Evolutionary conservation across 2,329 filamentous ascomycete genomes (phyloP).

Genomic region (Sarocladiaceae sp.): DNA sequence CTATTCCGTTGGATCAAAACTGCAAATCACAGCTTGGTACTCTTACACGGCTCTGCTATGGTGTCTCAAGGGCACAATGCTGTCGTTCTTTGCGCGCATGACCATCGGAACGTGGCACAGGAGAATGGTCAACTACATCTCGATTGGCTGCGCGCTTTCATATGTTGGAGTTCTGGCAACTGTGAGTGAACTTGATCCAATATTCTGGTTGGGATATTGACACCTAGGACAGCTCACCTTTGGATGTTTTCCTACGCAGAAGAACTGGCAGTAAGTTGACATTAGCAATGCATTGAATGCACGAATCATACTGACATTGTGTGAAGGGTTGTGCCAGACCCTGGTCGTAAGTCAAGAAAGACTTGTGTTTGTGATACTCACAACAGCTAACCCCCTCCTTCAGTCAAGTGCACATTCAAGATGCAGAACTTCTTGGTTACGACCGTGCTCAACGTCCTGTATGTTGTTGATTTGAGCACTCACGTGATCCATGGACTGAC

Average conservation of each 20-base stretch:
- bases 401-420: slow-evolving; percentile 17
- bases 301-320: not conserved
- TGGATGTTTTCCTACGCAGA: slow-evolving; percentile 17
- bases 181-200: slow-evolving; percentile 10
- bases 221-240: slow-evolving; percentile 16
- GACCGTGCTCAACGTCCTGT: slow-evolving; percentile 14
- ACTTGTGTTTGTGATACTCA: not conserved
- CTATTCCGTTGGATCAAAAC: slow-evolving; percentile 27
- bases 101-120: slow-evolving; percentile 22
- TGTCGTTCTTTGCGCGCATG: slow-evolving; percentile 25
- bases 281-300: accelerated
- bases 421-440: slow-evolving; percentile 19
- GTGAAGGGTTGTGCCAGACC: slow-evolving; percentile 16
- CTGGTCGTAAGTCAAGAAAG: slow-evolving; percentile 12
- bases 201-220: not conserved
- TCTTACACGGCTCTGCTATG: slow-evolving; percentile 32
- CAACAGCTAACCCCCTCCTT: not conserved
- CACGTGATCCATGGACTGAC: not conserved
- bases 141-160: not conserved
- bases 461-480: not conserved
- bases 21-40: slow-evolving; percentile 35
- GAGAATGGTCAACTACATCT: slow-evolving; percentile 17
- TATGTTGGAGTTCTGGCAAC: slow-evolving; percentile 18
- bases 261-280: slow-evolving; percentile 19
- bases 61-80: slow-evolving; percentile 25